Evolutionary conservation across 495 filamentous ascomycete genomes (phyloP), one percentile per base, ranked within the genome.

Genomic region (Bathelium albidoporum): DNA sequence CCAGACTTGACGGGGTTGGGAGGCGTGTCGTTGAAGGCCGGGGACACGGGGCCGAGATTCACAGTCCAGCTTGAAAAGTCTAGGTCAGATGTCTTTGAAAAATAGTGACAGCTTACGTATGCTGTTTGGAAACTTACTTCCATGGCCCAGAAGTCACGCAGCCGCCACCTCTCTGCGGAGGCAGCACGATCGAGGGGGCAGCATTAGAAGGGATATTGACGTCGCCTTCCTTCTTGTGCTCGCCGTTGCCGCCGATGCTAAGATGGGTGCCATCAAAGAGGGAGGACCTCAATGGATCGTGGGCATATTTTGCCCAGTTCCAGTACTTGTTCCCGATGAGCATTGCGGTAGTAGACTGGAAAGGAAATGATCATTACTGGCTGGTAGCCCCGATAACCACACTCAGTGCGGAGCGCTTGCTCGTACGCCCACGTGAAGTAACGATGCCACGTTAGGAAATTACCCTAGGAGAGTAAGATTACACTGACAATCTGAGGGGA

Each of bases 391-490:
- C 68, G 81, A 67, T 89, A 91, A 45, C 85, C 85, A 68, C 89
- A 91, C 67, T 92, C 87, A 16, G 85, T 78, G 26, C 80, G 76
- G 24, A 91, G 76, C 1, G 87, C 84, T 68, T 85, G 78, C 70
- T 90, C 89, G 70, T 84, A 90, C 9, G 74, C 73, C 63, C 74
- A 81, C 43, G 81, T 75, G 69, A 83, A 90, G 72, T 86, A 87
- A 20, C 88, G 78, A 69, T 91, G 88, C 85, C 87, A 90, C 1
- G 81, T 73, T 32, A 89, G 74, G 73, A 91, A 88, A 62, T 80
- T 83, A 22, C 84, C 86, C 77, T 75, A 62, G 22, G 5, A 44
- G 12, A 66, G 24, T 24, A 34, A 62, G 59, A 20, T 55, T 29
- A 55, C n/a, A 28, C 24, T 10, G 32, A 32, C 31, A n/a, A 26